phyloP scores from a whole-genome alignment of 148 eudicot genomes.

The Nepenthes mirabilis region DNA sequence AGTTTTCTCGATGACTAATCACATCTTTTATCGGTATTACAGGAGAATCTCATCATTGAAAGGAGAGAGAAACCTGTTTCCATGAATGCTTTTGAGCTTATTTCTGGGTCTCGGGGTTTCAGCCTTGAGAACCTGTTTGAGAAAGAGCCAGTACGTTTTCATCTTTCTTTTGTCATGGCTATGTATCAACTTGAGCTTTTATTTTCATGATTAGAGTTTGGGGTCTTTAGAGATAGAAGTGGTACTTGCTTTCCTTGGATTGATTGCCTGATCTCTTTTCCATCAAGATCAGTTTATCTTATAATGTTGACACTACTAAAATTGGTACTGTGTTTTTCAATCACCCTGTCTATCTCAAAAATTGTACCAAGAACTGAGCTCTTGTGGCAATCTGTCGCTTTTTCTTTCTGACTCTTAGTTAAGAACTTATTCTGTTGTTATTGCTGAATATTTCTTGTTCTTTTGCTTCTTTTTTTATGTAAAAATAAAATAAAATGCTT shows the following conservation, averaged over 20 bases:
- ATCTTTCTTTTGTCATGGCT: constrained; percentile 1
- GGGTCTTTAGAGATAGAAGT: no score
- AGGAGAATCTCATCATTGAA: constrained; percentile 79
- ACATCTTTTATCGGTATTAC: constrained; percentile 10
- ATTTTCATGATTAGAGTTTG: neutral
- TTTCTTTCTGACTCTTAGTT: no score
- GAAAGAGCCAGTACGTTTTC: constrained; percentile 38
- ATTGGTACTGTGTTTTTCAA: no score
- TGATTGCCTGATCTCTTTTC: no score
- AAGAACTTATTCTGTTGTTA: no score
- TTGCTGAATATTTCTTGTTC: neutral
- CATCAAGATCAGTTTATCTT: no score
- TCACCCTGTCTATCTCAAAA: no score
- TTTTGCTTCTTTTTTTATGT: neutral
- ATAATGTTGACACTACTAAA: no score
- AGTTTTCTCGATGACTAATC: no score
- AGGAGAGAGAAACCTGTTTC: constrained; percentile 79
- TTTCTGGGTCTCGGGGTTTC: constrained; percentile 68
- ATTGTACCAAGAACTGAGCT: no score
- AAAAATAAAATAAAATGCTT: neutral
- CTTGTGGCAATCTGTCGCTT: no score
- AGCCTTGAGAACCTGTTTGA: constrained; percentile 70
- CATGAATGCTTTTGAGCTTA: constrained; percentile 91
- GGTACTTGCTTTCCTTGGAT: no score
- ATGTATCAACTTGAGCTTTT: neutral